Evolutionary conservation across 1,284 basidiomycete genomes (phyloP).

Genomic region (Schizophyllum amplum): DNA sequence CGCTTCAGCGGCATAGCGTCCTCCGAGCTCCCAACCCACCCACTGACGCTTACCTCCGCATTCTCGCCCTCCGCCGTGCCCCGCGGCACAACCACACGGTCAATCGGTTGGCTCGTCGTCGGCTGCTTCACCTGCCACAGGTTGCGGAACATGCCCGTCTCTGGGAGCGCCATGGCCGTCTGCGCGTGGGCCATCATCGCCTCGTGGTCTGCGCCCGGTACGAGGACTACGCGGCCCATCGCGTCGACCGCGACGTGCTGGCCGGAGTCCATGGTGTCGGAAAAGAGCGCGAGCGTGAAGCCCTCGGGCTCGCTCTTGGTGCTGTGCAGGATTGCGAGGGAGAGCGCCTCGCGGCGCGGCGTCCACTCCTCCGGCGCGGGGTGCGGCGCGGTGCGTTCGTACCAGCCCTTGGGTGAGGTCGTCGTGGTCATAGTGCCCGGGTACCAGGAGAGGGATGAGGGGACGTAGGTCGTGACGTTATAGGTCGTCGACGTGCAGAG

Average conservation of each 20-base stretch:
- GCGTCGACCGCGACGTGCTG: conserved; percentile 30
- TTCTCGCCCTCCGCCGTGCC: conserved; percentile 23
- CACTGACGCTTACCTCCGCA: conserved; percentile 10
- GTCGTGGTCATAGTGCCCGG: neutral
- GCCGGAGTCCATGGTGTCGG: conserved; percentile 7
- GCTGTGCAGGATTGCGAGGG: conserved; percentile 30
- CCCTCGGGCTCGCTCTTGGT: conserved; percentile 30
- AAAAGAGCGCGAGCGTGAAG: conserved; percentile 37
- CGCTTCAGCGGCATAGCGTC: conserved; percentile 24
- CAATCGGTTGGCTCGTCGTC: conserved; percentile 31
- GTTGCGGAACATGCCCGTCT: conserved; percentile 31
- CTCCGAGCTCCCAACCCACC: conserved; percentile 36
- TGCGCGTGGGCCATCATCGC: conserved; percentile 26
- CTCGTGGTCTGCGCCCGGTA: conserved; percentile 26
- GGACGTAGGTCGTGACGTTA: neutral
- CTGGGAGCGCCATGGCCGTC: conserved; percentile 19
- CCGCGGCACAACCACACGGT: conserved; percentile 29
- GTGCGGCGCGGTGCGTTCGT: conserved; percentile 23
- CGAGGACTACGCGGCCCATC: conserved; percentile 25
- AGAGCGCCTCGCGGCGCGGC: conserved; percentile 25
- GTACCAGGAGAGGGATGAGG: neutral
- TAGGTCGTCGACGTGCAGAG: neutral
- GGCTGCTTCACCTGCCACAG: conserved; percentile 30
- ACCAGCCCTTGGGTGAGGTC: conserved; percentile 21
- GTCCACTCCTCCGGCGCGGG: conserved; percentile 25